These are phyloP conservation scores for Thielaviopsis punctulata DNA, from an alignment of 2,329 filamentous ascomycete species.

Conservation along the genomic window DNA sequence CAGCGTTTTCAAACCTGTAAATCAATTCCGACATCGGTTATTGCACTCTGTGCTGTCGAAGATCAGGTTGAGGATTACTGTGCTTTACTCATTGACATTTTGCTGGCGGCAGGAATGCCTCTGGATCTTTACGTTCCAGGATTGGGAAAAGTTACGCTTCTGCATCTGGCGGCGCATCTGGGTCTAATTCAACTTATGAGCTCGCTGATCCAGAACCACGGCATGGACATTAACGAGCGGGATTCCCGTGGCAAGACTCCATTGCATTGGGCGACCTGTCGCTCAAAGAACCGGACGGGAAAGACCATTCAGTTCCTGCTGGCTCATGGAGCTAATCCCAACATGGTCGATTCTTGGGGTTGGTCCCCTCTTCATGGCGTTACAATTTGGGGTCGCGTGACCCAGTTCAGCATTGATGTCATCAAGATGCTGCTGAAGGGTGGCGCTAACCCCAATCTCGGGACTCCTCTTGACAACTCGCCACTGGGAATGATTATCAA, in stretches of 20 bases:
- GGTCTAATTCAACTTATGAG: constrained; percentile 4
- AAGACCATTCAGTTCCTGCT: constrained; percentile 6
- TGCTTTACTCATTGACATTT: constrained; percentile 1
- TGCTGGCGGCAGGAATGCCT: constrained; percentile 3
- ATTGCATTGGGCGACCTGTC: constrained; percentile 5
- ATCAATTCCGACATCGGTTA: constrained; percentile 1
- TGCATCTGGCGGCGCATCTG: constrained; percentile 4
- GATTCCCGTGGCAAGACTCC: constrained; percentile 4
- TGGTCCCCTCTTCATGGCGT: neutral
- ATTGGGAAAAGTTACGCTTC: neutral
- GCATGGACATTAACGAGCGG: constrained; percentile 3
- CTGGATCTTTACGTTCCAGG: constrained; percentile 1
- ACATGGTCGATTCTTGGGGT: neutral
- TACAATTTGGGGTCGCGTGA: neutral
- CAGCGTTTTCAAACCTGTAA: neutral
- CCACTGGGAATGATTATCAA: constrained; percentile 3
- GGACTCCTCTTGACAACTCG: neutral
- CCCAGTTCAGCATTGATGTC: neutral
- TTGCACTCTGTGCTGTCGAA: constrained; percentile 1
- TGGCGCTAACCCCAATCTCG: constrained; percentile 3
- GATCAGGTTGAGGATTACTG: neutral
- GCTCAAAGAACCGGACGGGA: constrained; percentile 1
- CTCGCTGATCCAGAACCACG: constrained; percentile 2
- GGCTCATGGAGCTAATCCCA: constrained; percentile 3
- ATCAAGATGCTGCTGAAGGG: constrained; percentile 4